Percentiles rank a stretch among this genome's conserved stretches.
phyloP scores from a whole-genome alignment of 2,329 filamentous ascomycete genomes.

The Helotiales sp. region DNA sequence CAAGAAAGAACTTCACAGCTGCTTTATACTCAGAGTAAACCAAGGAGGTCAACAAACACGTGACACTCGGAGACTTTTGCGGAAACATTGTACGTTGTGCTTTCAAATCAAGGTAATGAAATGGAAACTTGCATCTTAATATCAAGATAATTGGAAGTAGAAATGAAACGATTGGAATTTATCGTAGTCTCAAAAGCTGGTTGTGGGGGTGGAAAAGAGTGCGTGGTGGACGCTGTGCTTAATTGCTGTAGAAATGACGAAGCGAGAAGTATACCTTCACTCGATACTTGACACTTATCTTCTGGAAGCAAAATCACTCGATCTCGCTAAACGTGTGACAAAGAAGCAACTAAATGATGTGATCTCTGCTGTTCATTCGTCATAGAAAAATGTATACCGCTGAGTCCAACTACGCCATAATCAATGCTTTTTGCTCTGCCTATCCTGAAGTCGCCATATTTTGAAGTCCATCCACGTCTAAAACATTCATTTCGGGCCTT shows the following conservation, averaged over 20 bases:
- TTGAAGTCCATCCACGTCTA: not conserved
- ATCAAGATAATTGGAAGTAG: not conserved
- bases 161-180: not conserved
- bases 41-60: not conserved
- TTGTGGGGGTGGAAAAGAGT: too few species aligned
- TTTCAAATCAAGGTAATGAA: not conserved
- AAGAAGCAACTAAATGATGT: not conserved
- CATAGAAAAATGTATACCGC: not conserved
- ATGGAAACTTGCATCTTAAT: not conserved
- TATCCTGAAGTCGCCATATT: not conserved
- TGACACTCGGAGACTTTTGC: slow-evolving; percentile 1
- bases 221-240: too few species aligned
- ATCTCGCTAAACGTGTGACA: too few species aligned
- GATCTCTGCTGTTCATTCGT: not conserved
- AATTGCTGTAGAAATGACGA: too few species aligned
- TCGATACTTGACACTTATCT: too few species aligned
- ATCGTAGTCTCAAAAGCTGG: too few species aligned
- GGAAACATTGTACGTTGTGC: not conserved
- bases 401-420: not conserved
- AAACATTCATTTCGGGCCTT: not conserved
- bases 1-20: too few species aligned
- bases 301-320: too few species aligned
- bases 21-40: not conserved
- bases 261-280: too few species aligned
- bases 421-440: not conserved